Percentiles rank a stretch among this genome's conserved stretches.
Evolutionary conservation across 441 rosid species (phyloP).

Genomic region (Cnidoscolus chayamansa): DNA sequence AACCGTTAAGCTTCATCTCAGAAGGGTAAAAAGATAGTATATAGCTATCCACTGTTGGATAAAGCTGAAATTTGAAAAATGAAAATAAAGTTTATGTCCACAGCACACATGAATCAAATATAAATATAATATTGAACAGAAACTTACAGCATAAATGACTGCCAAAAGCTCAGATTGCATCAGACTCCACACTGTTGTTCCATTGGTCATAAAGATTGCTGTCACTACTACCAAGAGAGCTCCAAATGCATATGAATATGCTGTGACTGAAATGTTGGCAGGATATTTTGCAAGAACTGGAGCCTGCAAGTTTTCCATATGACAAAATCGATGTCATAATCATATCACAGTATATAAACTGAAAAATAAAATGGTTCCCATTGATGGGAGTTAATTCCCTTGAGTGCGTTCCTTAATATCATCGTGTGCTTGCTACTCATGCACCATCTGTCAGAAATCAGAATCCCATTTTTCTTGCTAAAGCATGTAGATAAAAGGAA

Average conservation of each 20-base stretch:
- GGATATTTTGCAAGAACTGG: conserved; percentile 79
- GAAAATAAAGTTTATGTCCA: neutral
- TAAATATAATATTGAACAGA: conserved; percentile 15
- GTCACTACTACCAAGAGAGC: conserved; percentile 70
- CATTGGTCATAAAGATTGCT: conserved; percentile 58
- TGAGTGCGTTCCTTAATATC: neutral
- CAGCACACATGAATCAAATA: neutral
- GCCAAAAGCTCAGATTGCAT: conserved; percentile 77
- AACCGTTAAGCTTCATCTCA: neutral
- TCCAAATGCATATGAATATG: conserved; percentile 80
- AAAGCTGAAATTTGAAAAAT: neutral
- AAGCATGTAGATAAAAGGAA: neutral
- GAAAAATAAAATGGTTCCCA: conserved; percentile 2
- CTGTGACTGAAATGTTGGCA: conserved; percentile 83
- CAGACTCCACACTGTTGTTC: conserved; percentile 78
- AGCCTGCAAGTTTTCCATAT: conserved; percentile 55
- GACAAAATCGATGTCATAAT: neutral
- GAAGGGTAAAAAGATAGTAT: neutral
- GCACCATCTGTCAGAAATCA: neutral
- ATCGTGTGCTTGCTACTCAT: neutral
- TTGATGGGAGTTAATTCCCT: neutral
- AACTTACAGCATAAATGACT: conserved; percentile 89
- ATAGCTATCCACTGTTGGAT: neutral
- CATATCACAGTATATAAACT: neutral
- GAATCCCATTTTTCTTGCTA: neutral